Evolutionary conservation across 1,284 basidiomycete genomes (phyloP), one percentile per base, ranked within the genome.

Genomic region (Sporisorium exsertum): DNA sequence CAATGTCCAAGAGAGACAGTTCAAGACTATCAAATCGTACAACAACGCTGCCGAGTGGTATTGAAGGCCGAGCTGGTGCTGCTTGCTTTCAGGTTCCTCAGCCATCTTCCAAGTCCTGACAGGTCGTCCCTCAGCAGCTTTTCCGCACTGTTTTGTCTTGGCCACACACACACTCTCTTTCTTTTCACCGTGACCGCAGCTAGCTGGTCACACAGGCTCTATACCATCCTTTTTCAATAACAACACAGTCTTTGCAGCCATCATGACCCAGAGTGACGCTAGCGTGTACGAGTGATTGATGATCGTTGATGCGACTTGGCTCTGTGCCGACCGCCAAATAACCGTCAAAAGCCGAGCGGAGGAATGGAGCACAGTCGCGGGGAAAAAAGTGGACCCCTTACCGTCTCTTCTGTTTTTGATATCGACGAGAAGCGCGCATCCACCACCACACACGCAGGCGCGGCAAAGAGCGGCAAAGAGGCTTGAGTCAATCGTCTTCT

Each of bases 281-380:
- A 7, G 18, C 7, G 26, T 29, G 29, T 22, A 35, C 33, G 50
- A 51, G n/a, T 26, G 35, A 27, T n/a, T 22, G 51, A 16, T 22
- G 52, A 53, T 53, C 52, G 35, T 15, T 35, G 35, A 53, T 42
- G 6, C 26, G 13, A 10, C n/a, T 18, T 29, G 47, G 6, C 3
- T 49, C n/a, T 18, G 16, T 24, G 12, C 26, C 45, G 15, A 42
- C 15, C 26, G 42, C 27, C 55, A 58, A 65, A 62, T 72, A 72
- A 18, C 69, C 69, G 69, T 45, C 63, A 40, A 62, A 66, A 72
- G 69, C 69, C 63, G 64, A 37, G 33, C 35, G 20, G 13, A 45
- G 27, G 27, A 49, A 33, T 22, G 16, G 29, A 1, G 27, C 15
- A 24, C 12, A 32, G 35, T 27, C 24, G 55, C 55, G 59, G 60